Conservation (phyloP, 305 asterid species). For the Solanum hybrid region DNA sequence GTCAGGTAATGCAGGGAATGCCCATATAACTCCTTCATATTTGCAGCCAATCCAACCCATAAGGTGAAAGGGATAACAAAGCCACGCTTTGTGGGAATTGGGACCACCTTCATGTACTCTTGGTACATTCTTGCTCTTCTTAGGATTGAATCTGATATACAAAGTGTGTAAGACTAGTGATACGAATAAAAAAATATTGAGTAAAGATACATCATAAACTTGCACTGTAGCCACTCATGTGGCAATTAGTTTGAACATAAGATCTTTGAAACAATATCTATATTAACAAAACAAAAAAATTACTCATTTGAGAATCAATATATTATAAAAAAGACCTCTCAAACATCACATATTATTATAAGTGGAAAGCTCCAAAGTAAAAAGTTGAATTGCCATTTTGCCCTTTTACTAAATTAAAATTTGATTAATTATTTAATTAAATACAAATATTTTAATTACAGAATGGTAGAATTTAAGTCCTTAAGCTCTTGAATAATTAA, state of each 20-base stretch:
- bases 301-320: neutral
- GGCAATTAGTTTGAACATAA: neutral
- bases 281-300: neutral
- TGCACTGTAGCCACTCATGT: neutral
- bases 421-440: too few relatives aligned
- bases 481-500: too few relatives aligned
- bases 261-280: neutral
- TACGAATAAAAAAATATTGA: neutral
- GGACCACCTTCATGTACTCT: slow-evolving; percentile 48
- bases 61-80: slow-evolving; percentile 40
- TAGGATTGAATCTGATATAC: too few relatives aligned
- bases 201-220: neutral
- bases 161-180: neutral
- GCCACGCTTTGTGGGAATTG: slow-evolving; percentile 39
- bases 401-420: too few relatives aligned
- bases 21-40: slow-evolving; percentile 47
- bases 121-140: too few relatives aligned
- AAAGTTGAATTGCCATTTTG: too few relatives aligned
- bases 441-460: too few relatives aligned
- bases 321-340: neutral
- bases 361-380: too few relatives aligned
- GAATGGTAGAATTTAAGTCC: too few relatives aligned
- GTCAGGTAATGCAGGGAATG: slow-evolving; percentile 88
- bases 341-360: neutral
- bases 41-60: too few relatives aligned